Evolutionary conservation across 1,284 basidiomycete genomes (phyloP).

Genomic region (Ceratobasidium sp.): DNA sequence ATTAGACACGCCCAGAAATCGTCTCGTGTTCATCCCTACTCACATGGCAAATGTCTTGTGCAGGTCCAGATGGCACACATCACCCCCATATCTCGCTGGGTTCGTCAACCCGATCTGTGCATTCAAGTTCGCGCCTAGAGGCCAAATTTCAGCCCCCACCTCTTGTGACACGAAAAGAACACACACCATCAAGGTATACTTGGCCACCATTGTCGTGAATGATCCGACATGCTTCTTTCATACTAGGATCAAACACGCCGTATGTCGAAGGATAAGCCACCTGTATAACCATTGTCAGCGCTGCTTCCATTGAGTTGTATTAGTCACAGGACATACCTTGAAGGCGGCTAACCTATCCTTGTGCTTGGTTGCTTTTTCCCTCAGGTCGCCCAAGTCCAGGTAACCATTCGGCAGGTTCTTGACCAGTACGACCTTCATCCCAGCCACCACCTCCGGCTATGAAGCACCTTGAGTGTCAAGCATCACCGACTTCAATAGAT

Average conservation of each 20-base stretch:
- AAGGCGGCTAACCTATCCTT: slow-evolving; percentile 92
- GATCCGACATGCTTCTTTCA: slow-evolving; percentile 89
- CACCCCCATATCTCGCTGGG: slow-evolving; percentile 94
- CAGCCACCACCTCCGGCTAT: slow-evolving; percentile 95
- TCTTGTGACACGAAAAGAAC: not conserved
- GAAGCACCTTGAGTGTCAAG: slow-evolving; percentile 20
- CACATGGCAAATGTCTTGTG: slow-evolving; percentile 97
- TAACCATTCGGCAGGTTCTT: slow-evolving; percentile 88
- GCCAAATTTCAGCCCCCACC: not conserved
- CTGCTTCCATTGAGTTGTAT: no score
- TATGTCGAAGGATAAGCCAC: slow-evolving; percentile 96
- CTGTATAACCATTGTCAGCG: slow-evolving; percentile 50
- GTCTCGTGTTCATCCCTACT: slow-evolving; percentile 42
- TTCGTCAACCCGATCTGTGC: slow-evolving; percentile 95
- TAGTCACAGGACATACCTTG: slow-evolving; percentile 82
- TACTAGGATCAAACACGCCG: slow-evolving; percentile 94
- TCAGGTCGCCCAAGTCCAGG: slow-evolving; percentile 86
- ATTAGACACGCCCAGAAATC: slow-evolving; percentile 38
- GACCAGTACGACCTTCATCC: slow-evolving; percentile 93
- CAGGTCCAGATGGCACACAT: slow-evolving; percentile 97
- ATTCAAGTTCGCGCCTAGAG: slow-evolving; percentile 85
- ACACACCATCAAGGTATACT: slow-evolving; percentile 89
- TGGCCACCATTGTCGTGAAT: slow-evolving; percentile 96
- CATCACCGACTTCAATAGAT: slow-evolving; percentile 15
- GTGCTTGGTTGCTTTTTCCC: slow-evolving; percentile 87